Evolutionary conservation across 345 rosid genomes (phyloP).

Genomic region (Eucalyptus marginata): DNA sequence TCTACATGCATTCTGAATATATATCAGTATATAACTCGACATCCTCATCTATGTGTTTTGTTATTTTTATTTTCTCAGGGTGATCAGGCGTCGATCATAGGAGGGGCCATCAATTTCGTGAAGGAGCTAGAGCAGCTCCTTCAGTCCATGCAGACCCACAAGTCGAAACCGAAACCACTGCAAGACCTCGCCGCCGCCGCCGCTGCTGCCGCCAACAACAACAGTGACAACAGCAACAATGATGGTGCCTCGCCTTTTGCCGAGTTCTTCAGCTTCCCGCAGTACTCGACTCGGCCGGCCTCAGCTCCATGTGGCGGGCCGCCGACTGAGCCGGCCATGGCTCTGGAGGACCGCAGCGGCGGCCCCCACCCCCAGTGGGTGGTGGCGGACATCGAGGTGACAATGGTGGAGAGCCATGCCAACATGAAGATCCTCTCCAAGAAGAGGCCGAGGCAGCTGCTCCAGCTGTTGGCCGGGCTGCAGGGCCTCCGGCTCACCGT

Average conservation of each 20-base stretch:
- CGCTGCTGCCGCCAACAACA: neutral
- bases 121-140: conserved; percentile 80
- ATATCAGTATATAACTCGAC: neutral
- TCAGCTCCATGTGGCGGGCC: neutral
- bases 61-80: conserved; percentile 25
- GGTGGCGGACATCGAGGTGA: conserved; percentile 63
- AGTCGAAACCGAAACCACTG: neutral
- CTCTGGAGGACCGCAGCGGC: neutral
- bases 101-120: conserved; percentile 82
- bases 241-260: conserved; percentile 30
- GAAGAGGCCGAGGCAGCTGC: conserved; percentile 64
- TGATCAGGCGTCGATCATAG: conserved; percentile 90
- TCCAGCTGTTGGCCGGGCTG: conserved; percentile 42
- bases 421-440: conserved; percentile 55
- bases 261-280: conserved; percentile 77
- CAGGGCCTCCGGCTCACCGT: conserved; percentile 48
- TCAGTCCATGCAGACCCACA: conserved; percentile 60
- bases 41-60: neutral
- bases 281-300: conserved; percentile 32
- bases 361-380: neutral
- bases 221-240: neutral
- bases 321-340: neutral
- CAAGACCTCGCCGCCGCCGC: neutral
- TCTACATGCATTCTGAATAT: neutral
- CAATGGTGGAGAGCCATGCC: conserved; percentile 82